A percentile compares a stretch with the other conserved stretches of the same genome.
Evolutionary conservation across 495 filamentous ascomycete genomes (phyloP).

Genomic region (Ramalina intermedia): DNA sequence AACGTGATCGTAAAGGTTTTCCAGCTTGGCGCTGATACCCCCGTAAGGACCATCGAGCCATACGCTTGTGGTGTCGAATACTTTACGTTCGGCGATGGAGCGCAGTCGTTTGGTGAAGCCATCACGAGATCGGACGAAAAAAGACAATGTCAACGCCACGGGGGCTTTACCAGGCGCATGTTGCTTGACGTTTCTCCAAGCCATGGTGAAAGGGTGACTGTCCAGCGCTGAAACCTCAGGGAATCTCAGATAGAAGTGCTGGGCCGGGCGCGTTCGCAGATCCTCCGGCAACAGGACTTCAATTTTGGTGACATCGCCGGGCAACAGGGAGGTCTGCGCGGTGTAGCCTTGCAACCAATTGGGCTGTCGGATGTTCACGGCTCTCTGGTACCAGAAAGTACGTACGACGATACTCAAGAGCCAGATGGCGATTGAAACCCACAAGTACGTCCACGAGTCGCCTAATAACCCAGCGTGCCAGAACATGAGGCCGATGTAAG

Average conservation of each 20-base stretch:
- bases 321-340: background rate
- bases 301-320: constrained; percentile 8
- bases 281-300: constrained; percentile 7
- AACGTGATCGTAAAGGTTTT: constrained; percentile 7
- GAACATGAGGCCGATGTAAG: constrained; percentile 15
- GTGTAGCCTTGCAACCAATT: constrained; percentile 3
- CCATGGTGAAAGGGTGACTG: constrained; percentile 20
- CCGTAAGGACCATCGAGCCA: constrained; percentile 19
- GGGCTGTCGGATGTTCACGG: constrained; percentile 4
- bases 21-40: background rate
- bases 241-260: constrained; percentile 18
- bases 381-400: constrained; percentile 6
- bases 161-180: background rate
- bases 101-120: constrained; percentile 14
- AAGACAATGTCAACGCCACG: constrained; percentile 2
- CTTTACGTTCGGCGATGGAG: background rate
- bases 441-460: constrained; percentile 19
- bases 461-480: constrained; percentile 15
- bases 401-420: constrained; percentile 7
- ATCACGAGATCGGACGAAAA: constrained; percentile 8
- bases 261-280: constrained; percentile 7
- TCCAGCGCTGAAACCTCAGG: constrained; percentile 9
- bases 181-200: constrained; percentile 1
- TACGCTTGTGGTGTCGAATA: background rate
- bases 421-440: constrained; percentile 18